phyloP scores from a whole-genome alignment of 352 stramenopile genomes.

The Globisporangium acanthophoron region DNA sequence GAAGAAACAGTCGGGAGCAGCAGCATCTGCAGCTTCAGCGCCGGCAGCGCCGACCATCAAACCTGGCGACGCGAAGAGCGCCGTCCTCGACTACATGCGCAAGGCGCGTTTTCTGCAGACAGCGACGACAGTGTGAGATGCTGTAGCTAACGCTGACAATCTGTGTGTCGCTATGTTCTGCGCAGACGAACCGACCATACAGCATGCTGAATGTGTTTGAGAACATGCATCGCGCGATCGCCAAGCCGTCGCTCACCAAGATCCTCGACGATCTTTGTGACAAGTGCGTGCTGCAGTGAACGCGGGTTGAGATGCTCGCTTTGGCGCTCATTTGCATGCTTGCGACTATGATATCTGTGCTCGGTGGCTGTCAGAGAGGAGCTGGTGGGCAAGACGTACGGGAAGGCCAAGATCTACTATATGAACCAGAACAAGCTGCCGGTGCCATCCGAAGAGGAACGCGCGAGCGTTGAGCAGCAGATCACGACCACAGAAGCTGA shows the following conservation, averaged over 20 bases:
- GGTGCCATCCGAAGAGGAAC: conserved; percentile 41
- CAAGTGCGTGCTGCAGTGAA: conserved; percentile 26
- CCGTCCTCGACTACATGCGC: conserved; percentile 72
- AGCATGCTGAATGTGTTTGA: conserved; percentile 84
- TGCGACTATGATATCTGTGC: too few relatives aligned
- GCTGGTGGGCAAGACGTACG: conserved; percentile 66
- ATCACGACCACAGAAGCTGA: conserved; percentile 47
- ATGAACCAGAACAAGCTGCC: conserved; percentile 71
- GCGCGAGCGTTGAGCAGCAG: conserved; percentile 35
- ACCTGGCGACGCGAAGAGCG: conserved; percentile 30
- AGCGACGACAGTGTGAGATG: neutral
- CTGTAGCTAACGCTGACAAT: neutral
- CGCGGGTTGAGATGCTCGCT: too few relatives aligned
- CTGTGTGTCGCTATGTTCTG: too few relatives aligned
- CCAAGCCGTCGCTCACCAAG: conserved; percentile 70
- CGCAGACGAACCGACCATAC: conserved; percentile 73
- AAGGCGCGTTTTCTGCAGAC: conserved; percentile 25
- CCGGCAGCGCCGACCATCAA: conserved; percentile 23
- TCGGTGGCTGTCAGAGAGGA: conserved; percentile 30
- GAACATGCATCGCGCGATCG: conserved; percentile 71
- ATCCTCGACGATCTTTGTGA: conserved; percentile 63
- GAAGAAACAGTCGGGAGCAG: conserved; percentile 3
- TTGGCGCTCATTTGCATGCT: too few relatives aligned
- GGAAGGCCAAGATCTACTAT: conserved; percentile 83
- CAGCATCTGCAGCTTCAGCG: neutral